Evolutionary conservation across 2,329 filamentous ascomycete genomes (phyloP).

Genomic region (Trichoderma oligosporum): DNA sequence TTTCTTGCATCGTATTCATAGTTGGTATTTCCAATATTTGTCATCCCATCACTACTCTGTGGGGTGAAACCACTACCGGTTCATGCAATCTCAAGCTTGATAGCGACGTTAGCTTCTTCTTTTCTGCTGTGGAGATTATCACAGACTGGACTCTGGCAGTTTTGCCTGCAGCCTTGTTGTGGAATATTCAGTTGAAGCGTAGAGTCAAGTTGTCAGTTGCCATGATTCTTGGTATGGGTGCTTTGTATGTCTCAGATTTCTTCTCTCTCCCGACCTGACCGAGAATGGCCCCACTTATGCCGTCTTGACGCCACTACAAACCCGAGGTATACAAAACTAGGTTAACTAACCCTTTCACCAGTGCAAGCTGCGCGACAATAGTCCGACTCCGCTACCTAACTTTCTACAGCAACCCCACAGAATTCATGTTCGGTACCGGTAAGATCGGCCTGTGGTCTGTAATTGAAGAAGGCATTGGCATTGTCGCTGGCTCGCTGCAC

Average conservation of each 20-base stretch:
- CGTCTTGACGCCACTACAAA: neutral
- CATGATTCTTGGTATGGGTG: constrained; percentile 11
- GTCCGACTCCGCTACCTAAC: constrained; percentile 13
- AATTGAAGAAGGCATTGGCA: constrained; percentile 13
- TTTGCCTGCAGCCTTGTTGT: constrained; percentile 7
- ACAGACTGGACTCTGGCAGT: constrained; percentile 7
- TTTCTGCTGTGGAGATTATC: constrained; percentile 8
- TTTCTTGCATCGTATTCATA: constrained; percentile 14
- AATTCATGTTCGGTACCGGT: constrained; percentile 12
- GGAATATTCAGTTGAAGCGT: constrained; percentile 6
- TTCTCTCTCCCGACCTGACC: neutral
- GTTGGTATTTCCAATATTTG: constrained; percentile 14
- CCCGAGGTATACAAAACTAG: neutral
- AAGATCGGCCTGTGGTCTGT: constrained; percentile 15
- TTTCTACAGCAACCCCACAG: constrained; percentile 9
- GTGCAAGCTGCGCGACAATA: constrained; percentile 15
- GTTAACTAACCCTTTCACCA: neutral
- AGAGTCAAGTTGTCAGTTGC: constrained; percentile 12
- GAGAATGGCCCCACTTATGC: neutral
- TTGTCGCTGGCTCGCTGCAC: constrained; percentile 13
- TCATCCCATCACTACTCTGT: constrained; percentile 13
- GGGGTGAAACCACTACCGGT: constrained; percentile 9
- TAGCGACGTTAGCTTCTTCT: constrained; percentile 15
- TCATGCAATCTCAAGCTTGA: constrained; percentile 8
- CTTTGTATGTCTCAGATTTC: constrained; percentile 6